phyloP scores from a whole-genome alignment of 2,329 filamentous ascomycete genomes.

The Lachnellula cervina region DNA sequence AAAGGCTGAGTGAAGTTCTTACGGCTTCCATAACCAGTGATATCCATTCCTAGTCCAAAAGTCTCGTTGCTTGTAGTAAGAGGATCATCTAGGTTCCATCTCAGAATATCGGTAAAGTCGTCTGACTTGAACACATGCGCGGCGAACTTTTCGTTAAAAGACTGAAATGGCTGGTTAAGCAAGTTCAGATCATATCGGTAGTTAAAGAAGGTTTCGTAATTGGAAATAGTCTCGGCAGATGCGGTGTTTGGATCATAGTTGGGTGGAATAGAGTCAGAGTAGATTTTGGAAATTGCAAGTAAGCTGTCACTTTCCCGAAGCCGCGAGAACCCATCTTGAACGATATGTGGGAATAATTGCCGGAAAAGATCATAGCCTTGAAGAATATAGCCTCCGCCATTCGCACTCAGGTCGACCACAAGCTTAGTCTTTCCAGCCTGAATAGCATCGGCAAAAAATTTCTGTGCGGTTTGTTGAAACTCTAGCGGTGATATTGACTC shows the following conservation, averaged over 20 bases:
- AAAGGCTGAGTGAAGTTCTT: constrained; percentile 30
- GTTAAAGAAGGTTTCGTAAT: constrained; percentile 24
- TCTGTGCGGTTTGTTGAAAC: constrained; percentile 26
- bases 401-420: constrained; percentile 58
- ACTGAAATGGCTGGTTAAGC: constrained; percentile 9
- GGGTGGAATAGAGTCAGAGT: constrained; percentile 15
- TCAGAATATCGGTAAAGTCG: constrained; percentile 5
- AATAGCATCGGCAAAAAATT: constrained; percentile 43
- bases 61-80: constrained; percentile 8
- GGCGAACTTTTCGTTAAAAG: constrained; percentile 12
- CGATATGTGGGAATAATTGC: constrained; percentile 28
- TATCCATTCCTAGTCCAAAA: constrained; percentile 15
- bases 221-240: constrained; percentile 12
- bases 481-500: constrained; percentile 21
- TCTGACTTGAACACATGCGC: constrained; percentile 4
- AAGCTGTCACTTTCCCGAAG: constrained; percentile 24
- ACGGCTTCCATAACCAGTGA: constrained; percentile 26
- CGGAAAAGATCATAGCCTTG: constrained; percentile 44
- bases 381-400: constrained; percentile 50
- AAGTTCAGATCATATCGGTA: constrained; percentile 24
- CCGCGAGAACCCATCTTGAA: constrained; percentile 24
- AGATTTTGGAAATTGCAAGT: constrained; percentile 19
- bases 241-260: constrained; percentile 26
- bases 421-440: constrained; percentile 50
- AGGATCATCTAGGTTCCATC: constrained; percentile 15